Evolutionary conservation across 805 yeast species (phyloP), one percentile per base, ranked within the genome.

Genomic region (Jamesozyma piceae): DNA sequence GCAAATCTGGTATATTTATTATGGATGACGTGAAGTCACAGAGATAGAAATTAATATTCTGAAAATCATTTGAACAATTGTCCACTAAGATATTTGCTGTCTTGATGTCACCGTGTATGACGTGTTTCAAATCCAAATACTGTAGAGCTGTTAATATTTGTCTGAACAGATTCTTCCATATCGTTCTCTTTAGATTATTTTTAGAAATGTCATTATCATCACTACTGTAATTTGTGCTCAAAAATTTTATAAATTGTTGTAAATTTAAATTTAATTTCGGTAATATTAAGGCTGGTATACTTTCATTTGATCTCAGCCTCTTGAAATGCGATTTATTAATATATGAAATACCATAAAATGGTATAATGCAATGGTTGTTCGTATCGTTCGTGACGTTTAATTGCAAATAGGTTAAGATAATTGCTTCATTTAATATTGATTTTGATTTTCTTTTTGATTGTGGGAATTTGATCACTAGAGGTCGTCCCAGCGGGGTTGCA

Each of bases 71-170:
- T 18, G 14, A 31, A 14, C 15, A n/a, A 15, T 37, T 17, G 5
- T 31, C 24, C 3, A 50, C 30, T 14, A 53, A 29, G 24, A 53
- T 47, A 34, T 53, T 53, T 14, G 52, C 51, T 2, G 55, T 49
- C 35, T 53, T 53, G 3, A 53, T 51, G 37, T 53, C 57, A 15
- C 50, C 49, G 36, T 53, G 57, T 13, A 51, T 42, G 17, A 51
- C 46, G 10, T 39, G 34, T 17, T 41, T 37, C 4, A 10, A 2
- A 29, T 47, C 43, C 31, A 53, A 41, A 39, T 37, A 39, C 9
- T 35, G 17, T 29, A 52, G 35, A 6, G 50, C 46, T 3, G 31
- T 34, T 15, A 44, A 18, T 35, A 48, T 33, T 28, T 48, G 47
- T 13, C 17, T 29, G 5, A 41, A 35, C 14, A 47, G 31, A 31